Evolutionary conservation across 2,329 filamentous ascomycete genomes (phyloP), one percentile per base, ranked within the genome.

Genomic region (Bertia moriformis): DNA sequence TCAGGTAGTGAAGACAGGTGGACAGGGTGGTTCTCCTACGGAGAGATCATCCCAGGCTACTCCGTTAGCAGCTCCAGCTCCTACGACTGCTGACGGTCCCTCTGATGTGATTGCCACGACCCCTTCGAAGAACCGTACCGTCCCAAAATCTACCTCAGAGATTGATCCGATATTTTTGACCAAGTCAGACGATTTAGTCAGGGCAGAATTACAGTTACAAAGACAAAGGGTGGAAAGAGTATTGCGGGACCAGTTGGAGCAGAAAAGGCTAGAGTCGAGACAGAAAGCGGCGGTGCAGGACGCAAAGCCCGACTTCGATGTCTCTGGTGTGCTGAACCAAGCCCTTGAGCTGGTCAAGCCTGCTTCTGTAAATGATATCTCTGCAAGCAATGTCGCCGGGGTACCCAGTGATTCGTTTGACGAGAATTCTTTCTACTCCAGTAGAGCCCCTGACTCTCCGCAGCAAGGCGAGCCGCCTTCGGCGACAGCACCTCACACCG

Each of bases 361-460:
- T 41, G 32, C 14, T 15, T n/a, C 32, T 5, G 36, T 35, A 14
- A 67, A 59, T 48, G 50, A 59, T 58, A 60, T 55, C 60, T 59
- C 64, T 66, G n/a, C n/a, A n/a, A n/a, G n/a, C n/a, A 69, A 78
- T 58, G 67, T 66, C 52, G 75, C 76, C 56, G 69, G 62, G 47
- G n/a, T n/a, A n/a, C 61, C 72, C 53, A 83, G 70, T 69, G 84
- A 89, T 58, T 91, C 85, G 24, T 84, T 87, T 62, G 87, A 95
- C 61, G 82, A 93, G 56, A 87, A 93, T 54, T 91, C 87, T 30
- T 93, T 93, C 60, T 95, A 96, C 66, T 95, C 89, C 48, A 95
- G 88, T 61, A 83, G 88, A 56, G 93, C 87, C 46, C 73, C 73
- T 43, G 67, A 73, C 41, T 68, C 66, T 19, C 63, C 61, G 38